Evolutionary conservation across 2,329 filamentous ascomycete genomes (phyloP).

Genomic region (Chrysoporthe cubensis): DNA sequence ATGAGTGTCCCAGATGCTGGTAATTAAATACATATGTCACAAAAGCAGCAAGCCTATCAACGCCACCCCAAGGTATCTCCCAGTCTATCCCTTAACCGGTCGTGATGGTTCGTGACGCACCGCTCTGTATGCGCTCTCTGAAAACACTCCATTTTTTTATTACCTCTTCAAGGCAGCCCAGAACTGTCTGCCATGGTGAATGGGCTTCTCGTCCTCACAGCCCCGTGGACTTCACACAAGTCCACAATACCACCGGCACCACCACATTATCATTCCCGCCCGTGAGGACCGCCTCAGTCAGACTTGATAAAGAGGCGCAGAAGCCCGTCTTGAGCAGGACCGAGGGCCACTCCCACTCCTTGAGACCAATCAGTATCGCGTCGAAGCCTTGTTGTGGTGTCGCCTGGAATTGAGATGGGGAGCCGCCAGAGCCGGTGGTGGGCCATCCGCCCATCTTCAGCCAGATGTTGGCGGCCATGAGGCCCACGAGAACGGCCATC

Average conservation of each 20-base stretch:
- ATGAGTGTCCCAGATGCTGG: not conserved
- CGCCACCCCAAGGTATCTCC: conserved; percentile 20
- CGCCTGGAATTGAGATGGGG: not conserved
- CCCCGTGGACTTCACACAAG: conserved; percentile 75
- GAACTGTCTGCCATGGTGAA: not conserved
- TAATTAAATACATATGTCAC: not conserved
- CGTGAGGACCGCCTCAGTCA: conserved; percentile 93
- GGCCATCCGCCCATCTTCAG: conserved; percentile 77
- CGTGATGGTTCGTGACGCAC: conserved; percentile 14
- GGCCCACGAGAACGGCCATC: conserved; percentile 74
- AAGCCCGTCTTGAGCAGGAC: conserved; percentile 71
- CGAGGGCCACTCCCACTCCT: conserved; percentile 45
- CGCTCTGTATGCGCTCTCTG: not conserved
- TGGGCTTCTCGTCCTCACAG: conserved; percentile 5
- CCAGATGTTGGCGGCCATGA: conserved; percentile 74
- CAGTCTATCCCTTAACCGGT: conserved; percentile 12
- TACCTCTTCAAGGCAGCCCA: not conserved
- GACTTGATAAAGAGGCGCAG: conserved; percentile 79
- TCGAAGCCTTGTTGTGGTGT: conserved; percentile 13
- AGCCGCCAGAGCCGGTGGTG: conserved; percentile 63
- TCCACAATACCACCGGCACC: conserved; percentile 90
- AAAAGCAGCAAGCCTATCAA: conserved; percentile 5
- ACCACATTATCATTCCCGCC: conserved; percentile 99
- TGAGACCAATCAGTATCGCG: conserved; percentile 33
- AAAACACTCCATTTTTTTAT: not conserved